phyloP scores from a whole-genome alignment of 2,329 filamentous ascomycete genomes.

The Phyllachora maydis region DNA sequence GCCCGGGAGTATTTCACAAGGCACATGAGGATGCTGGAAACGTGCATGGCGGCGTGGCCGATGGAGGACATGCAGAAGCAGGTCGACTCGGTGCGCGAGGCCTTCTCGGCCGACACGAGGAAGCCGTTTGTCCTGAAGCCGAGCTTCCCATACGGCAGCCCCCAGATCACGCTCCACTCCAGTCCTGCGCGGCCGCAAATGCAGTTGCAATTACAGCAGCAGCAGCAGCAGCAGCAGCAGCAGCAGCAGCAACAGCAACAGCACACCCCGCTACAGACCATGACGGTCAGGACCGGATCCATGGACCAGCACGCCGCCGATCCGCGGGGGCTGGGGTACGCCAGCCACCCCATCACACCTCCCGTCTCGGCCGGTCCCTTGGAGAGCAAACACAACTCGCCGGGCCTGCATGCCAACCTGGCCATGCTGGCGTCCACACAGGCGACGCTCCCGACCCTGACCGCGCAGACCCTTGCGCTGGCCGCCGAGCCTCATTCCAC shows the following conservation, averaged over 20 bases:
- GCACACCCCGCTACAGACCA: constrained; percentile 24
- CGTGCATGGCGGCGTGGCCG: constrained; percentile 63
- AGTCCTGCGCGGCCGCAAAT: constrained; percentile 35
- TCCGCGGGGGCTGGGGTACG: too few species aligned
- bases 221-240: neutral
- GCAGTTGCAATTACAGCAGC: constrained; percentile 14
- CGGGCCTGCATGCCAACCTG: constrained; percentile 42
- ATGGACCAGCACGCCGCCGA: constrained; percentile 40
- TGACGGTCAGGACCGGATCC: constrained; percentile 22
- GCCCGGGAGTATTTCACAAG: constrained; percentile 77
- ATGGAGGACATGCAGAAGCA: constrained; percentile 82
- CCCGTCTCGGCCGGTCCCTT: constrained; percentile 54
- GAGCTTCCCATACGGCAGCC: constrained; percentile 72
- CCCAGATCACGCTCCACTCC: constrained; percentile 39
- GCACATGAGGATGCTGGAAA: constrained; percentile 85
- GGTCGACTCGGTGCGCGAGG: constrained; percentile 72
- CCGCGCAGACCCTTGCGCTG: constrained; percentile 31
- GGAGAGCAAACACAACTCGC: constrained; percentile 58
- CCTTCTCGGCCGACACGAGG: constrained; percentile 70
- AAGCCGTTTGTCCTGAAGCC: constrained; percentile 81
- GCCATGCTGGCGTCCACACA: too few species aligned
- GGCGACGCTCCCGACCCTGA: constrained; percentile 33
- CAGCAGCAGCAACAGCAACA: neutral
- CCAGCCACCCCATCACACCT: constrained; percentile 55
- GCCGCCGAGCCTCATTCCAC: constrained; percentile 35